Percentiles rank a stretch among this genome's conserved stretches.
These are phyloP conservation scores for Eimeria tenella DNA, from an alignment of 169 alveolate species.

Conservation along the genomic window DNA sequence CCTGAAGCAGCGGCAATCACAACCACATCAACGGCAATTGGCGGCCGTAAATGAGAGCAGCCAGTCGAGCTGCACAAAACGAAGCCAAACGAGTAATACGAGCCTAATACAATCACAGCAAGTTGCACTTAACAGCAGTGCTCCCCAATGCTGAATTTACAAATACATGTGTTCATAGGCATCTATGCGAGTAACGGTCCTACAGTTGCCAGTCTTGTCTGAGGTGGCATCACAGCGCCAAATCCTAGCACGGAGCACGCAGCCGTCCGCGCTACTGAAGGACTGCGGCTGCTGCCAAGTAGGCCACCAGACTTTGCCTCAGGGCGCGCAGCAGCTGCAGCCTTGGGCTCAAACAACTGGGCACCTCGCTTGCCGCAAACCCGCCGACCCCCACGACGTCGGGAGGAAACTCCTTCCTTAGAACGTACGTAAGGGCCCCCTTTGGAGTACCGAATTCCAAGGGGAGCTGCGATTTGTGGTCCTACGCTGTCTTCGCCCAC, in stretches of 20 bases:
- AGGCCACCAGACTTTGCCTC: neutral
- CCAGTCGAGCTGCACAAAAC: neutral
- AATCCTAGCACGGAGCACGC: constrained; percentile 52
- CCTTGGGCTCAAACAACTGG: neutral
- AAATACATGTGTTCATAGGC: too few relatives aligned
- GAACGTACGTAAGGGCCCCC: neutral
- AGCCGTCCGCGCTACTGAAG: constrained; percentile 53
- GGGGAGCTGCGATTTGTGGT: neutral
- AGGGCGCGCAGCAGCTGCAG: neutral
- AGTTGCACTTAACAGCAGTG: neutral
- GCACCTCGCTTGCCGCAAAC: constrained; percentile 17
- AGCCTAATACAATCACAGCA: neutral
- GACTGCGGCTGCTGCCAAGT: constrained; percentile 37
- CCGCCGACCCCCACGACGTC: constrained; percentile 35
- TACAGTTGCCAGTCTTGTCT: neutral
- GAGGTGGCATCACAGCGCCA: constrained; percentile 61
- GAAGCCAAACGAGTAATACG: too few relatives aligned
- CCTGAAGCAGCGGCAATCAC: constrained; percentile 44
- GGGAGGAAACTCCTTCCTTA: neutral
- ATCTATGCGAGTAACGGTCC: neutral
- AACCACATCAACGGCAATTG: neutral
- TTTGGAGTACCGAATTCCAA: neutral
- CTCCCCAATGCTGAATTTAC: neutral
- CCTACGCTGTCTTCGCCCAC: neutral
- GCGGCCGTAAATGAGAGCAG: neutral